phyloP scores from a whole-genome alignment of 1,284 basidiomycete species.

The Tilletiaria anomala region DNA sequence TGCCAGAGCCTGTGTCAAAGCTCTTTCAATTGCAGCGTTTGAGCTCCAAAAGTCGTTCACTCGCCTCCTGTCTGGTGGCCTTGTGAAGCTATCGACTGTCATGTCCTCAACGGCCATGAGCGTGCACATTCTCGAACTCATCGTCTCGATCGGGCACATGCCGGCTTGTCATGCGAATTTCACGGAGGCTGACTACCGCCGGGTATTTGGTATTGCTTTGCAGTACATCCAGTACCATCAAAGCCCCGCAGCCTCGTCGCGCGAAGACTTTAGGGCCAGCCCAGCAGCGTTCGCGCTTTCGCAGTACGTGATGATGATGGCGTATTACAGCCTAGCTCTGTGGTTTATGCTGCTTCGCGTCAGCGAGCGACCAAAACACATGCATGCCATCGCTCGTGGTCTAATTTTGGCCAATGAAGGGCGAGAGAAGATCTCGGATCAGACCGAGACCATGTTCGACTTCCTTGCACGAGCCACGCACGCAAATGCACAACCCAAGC shows the following conservation, averaged over 20 bases:
- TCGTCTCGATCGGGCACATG: conserved; percentile 70
- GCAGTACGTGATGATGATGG: conserved; percentile 85
- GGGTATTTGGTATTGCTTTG: conserved; percentile 85
- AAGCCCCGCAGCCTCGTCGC: conserved; percentile 20
- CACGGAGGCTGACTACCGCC: conserved; percentile 78
- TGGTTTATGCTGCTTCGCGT: conserved; percentile 89
- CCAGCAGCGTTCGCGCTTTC: conserved; percentile 62
- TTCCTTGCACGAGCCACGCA: conserved; percentile 93
- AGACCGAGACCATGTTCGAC: conserved; percentile 92
- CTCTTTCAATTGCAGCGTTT: conserved; percentile 72
- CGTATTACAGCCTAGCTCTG: conserved; percentile 80
- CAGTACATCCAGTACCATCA: conserved; percentile 71
- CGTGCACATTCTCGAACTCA: conserved; percentile 86
- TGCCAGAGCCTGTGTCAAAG: conserved; percentile 82
- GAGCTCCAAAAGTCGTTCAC: conserved; percentile 75
- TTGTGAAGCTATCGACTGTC: conserved; percentile 80
- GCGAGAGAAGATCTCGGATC: conserved; percentile 61
- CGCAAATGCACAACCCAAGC: conserved; percentile 80
- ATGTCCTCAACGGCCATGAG: conserved; percentile 87
- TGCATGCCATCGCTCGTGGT: conserved; percentile 74
- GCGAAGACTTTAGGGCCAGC: conserved; percentile 29
- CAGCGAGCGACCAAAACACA: conserved; percentile 65
- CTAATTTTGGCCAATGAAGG: conserved; percentile 76
- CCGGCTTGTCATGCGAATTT: conserved; percentile 75
- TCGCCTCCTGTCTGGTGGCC: conserved; percentile 50